phyloP scores from a whole-genome alignment of 768 basidiomycete species.

The Asterophora lycoperdoides region DNA sequence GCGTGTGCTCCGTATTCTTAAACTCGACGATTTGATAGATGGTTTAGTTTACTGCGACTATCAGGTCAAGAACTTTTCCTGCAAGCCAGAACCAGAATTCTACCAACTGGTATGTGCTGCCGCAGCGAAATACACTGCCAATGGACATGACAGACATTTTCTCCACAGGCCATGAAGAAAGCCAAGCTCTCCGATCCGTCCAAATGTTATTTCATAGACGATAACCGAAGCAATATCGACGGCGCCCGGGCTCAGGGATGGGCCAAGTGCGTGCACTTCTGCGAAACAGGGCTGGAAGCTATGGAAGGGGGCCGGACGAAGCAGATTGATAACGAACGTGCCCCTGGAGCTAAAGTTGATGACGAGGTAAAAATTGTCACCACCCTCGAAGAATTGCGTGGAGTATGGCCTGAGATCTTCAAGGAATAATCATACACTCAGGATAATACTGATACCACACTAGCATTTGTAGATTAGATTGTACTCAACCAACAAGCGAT shows the following conservation, averaged over 20 bases:
- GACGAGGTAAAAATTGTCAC: slow-evolving; percentile 51
- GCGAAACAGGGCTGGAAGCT: slow-evolving; percentile 58
- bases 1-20: slow-evolving; percentile 72
- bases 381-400: slow-evolving; percentile 61
- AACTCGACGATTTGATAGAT: slow-evolving; percentile 68
- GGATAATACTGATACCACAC: slow-evolving; percentile 8
- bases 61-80: slow-evolving; percentile 55
- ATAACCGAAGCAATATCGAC: slow-evolving; percentile 64
- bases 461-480: neutral
- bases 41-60: slow-evolving; percentile 82
- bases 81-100: slow-evolving; percentile 77
- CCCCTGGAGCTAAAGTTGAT: slow-evolving; percentile 28
- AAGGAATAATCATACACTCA: slow-evolving; percentile 19
- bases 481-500: neutral
- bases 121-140: neutral
- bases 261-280: slow-evolving; percentile 73
- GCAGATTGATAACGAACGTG: slow-evolving; percentile 38
- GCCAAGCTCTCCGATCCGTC: slow-evolving; percentile 60
- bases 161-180: slow-evolving; percentile 55
- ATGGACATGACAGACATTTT: slow-evolving; percentile 9
- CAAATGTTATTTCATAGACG: slow-evolving; percentile 78
- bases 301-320: slow-evolving; percentile 60
- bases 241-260: slow-evolving; percentile 65
- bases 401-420: slow-evolving; percentile 76
- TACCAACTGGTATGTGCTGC: slow-evolving; percentile 49